Evolutionary conservation across 352 stramenopile species (phyloP).

Genomic region (Pythium grandisporangium): DNA sequence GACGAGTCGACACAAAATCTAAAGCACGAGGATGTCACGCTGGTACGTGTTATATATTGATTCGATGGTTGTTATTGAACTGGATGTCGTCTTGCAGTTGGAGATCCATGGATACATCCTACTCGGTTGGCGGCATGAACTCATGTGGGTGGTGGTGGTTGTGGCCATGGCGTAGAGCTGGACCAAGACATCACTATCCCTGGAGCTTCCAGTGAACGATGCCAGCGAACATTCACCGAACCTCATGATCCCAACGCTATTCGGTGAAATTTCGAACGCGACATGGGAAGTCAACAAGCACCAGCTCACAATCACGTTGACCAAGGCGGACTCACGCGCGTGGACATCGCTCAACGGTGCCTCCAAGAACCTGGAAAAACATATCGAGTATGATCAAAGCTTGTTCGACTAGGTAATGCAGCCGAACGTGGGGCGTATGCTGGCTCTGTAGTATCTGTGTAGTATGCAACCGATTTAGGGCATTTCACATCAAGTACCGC

Average conservation of each 20-base stretch:
- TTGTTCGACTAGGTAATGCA: conserved; percentile 65
- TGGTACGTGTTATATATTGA: conserved; percentile 25
- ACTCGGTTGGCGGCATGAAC: too few relatives aligned
- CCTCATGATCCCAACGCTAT: conserved; percentile 67
- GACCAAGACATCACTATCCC: conserved; percentile 66
- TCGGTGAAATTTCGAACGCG: conserved; percentile 50
- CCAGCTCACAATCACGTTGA: conserved; percentile 57
- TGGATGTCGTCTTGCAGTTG: conserved; percentile 1
- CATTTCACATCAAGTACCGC: too few relatives aligned
- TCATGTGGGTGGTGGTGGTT: too few relatives aligned
- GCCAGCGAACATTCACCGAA: conserved; percentile 40
- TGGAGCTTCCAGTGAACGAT: conserved; percentile 40
- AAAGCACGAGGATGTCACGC: conserved; percentile 41
- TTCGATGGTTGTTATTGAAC: background rate
- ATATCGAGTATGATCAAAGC: conserved; percentile 81
- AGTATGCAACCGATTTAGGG: too few relatives aligned
- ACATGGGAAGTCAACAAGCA: conserved; percentile 51
- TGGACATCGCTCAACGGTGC: conserved; percentile 81
- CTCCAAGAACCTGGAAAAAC: conserved; percentile 71
- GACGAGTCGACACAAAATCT: conserved; percentile 44
- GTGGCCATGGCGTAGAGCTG: conserved; percentile 42
- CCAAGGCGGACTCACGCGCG: conserved; percentile 36
- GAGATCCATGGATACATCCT: too few relatives aligned
- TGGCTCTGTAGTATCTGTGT: too few relatives aligned
- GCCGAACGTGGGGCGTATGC: too few relatives aligned